phyloP scores from a whole-genome alignment of 1,284 basidiomycete genomes.

The Gymnopus androsaceus region DNA sequence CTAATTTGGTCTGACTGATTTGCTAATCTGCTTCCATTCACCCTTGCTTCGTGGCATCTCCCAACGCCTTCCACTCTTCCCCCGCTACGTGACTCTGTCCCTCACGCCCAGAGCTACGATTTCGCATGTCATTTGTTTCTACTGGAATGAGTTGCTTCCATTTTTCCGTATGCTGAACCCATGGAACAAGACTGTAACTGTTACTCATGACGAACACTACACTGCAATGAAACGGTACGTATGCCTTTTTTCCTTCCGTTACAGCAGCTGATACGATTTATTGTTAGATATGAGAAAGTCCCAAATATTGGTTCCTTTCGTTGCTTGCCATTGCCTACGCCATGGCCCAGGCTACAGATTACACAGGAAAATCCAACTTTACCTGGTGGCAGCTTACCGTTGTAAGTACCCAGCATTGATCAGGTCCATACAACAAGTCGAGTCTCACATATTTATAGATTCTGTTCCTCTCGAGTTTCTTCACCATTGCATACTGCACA shows the following conservation, averaged over 20 bases:
- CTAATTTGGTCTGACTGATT: too few relatives aligned
- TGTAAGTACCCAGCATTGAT: not conserved
- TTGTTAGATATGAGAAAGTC: not conserved
- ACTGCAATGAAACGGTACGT: slow-evolving; percentile 18
- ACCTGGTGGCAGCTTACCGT: slow-evolving; percentile 21
- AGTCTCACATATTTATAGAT: slow-evolving; percentile 7
- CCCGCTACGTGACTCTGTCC: too few relatives aligned
- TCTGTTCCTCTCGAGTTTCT: slow-evolving; percentile 20
- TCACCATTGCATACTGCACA: slow-evolving; percentile 21
- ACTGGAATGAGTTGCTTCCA: slow-evolving; percentile 7
- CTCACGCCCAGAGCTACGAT: too few relatives aligned
- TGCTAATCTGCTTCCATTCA: too few relatives aligned
- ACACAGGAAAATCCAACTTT: slow-evolving; percentile 22
- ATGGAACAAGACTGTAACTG: slow-evolving; percentile 18
- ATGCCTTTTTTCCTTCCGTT: too few relatives aligned
- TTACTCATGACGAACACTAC: slow-evolving; percentile 22
- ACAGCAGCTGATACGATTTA: too few relatives aligned
- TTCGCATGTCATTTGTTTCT: slow-evolving; percentile 19
- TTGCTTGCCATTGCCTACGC: slow-evolving; percentile 19
- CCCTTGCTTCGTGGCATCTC: too few relatives aligned
- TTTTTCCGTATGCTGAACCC: slow-evolving; percentile 18
- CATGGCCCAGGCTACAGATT: slow-evolving; percentile 22
- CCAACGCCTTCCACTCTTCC: too few relatives aligned
- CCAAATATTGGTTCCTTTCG: slow-evolving; percentile 10
- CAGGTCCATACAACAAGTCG: not conserved